Base-by-base conservation (phyloP, 768 basidiomycete genomes). In the Calocybe indica region DNA sequence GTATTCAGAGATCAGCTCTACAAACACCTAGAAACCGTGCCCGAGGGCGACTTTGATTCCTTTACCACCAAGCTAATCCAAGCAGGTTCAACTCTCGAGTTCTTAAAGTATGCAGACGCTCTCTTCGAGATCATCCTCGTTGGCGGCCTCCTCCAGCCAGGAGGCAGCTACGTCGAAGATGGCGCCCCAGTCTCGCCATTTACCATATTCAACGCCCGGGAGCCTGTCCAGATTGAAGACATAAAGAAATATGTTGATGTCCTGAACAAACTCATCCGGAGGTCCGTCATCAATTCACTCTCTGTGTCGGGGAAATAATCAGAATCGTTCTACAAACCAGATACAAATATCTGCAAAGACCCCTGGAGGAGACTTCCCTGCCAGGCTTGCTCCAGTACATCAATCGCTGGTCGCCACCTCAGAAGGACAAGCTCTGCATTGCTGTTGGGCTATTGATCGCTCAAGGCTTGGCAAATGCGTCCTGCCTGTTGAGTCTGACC, bases 271-370 rank as follows among this genome's bases (percentile, higher is more conserved):
- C 85, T 98, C 49, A 92, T 94, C 75, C 79, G 95, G 70, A 85
- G 95, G 92, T 90, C 58, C 47, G 67, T 47, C 33, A 43, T 39
- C 32, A 34, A 8, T 30, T 37, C 47, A 13, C 41, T 32, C 32
- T 12, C 12, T 35, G 35, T 31, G 46, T 35, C 37, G 45, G 31
- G 31, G 15, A 33, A 22, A 22, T 22, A 22, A 22, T 22, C 22
- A 22, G 22, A 22, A 22, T 22, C 22, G 22, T 22, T 12, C 52
- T 49, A 42, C 48, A 54, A 44, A 54, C 37, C 60, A 95, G 93
- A 71, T 98, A 97, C 78, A 97, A 97, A 69, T 99, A 98, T 77
- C 89, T 99, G 58, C 95, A 97, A 69, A 92, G 87, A 67, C 92
- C 95, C 38, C 83, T 99, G 41, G 95, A 97, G 67, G 86, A 83